Evolutionary conservation across 2,329 filamentous ascomycete genomes (phyloP), one percentile per base, ranked within the genome.

Genomic region (Penicillium sp.): DNA sequence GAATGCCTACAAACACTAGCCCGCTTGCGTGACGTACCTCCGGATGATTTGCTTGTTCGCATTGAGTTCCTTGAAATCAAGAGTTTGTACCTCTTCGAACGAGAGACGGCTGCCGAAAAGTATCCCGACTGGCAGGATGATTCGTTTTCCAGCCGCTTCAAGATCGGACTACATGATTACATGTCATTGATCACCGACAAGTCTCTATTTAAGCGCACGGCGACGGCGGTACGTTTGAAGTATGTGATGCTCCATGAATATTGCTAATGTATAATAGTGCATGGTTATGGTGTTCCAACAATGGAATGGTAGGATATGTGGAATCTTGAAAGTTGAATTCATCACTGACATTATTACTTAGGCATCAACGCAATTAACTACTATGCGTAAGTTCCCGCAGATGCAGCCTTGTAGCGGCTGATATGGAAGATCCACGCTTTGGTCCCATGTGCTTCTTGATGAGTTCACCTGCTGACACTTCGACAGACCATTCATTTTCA

Each of bases 31-130:
- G 81, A 78, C 9, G 80, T 90, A 0, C 73, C 84, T 0, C 69
- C 78, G 12, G 84, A 90, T 64, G 83, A 91, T 68, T 83, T 90
- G 56, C 81, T 90, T 0, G 85, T 93, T 45, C 84, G 89, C 61
- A 80, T 92, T 2, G 89, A 93, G 67, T 91, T 87, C 69, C 81
- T 91, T 15, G 89, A 93, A 70, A 91, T 93, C 74, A 89, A 90
- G 71, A 88, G 89, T 0, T 85, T 91, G 70, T 86, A 85, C 0
- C 71, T 88, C 12, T 93, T 93, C 62, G 89, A 93, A 75, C 88
- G 89, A 71, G 82, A 85, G 33, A 85, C 84, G 0, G 78, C 87
- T 3, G 82, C 83, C 0, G 85, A 88, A 66, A 80, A 86, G 43
- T 91, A 89, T 69, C 89, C 89, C 0, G 77, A 87, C 23, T 78